Evolutionary conservation across 1,284 basidiomycete genomes (phyloP).

Genomic region (Cutaneotrichosporon sp.): DNA sequence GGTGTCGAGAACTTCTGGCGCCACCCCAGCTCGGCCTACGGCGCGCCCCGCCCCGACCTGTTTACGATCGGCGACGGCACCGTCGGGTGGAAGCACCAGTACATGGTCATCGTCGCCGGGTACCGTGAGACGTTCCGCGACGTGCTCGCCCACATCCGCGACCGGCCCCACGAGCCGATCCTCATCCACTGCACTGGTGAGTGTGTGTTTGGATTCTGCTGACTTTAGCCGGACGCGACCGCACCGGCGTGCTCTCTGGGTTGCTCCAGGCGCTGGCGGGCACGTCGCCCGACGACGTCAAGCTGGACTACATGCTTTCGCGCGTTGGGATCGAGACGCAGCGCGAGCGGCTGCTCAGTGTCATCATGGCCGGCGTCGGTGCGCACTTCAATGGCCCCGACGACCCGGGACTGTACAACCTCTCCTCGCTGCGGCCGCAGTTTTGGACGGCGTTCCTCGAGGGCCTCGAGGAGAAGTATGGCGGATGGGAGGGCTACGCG

Average conservation of each 20-base stretch:
- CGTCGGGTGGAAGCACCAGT: constrained; percentile 13
- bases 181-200: constrained; percentile 24
- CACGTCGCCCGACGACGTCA: constrained; percentile 7
- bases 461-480: constrained; percentile 12
- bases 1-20: constrained; percentile 15
- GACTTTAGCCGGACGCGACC: constrained; percentile 20
- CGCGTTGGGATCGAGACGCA: constrained; percentile 24
- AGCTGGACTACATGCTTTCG: constrained; percentile 22
- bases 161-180: constrained; percentile 12
- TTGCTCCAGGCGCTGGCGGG: constrained; percentile 21
- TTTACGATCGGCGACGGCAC: constrained; percentile 18
- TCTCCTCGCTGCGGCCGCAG: constrained; percentile 13
- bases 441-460: constrained; percentile 14
- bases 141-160: constrained; percentile 19
- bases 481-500: constrained; percentile 20
- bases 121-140: constrained; percentile 16
- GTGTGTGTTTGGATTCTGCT: background rate
- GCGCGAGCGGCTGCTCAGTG: constrained; percentile 14
- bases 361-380: constrained; percentile 4
- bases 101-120: constrained; percentile 8
- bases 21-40: constrained; percentile 3
- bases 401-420: constrained; percentile 15
- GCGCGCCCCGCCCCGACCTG: constrained; percentile 6
- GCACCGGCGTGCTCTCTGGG: constrained; percentile 20
- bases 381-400: constrained; percentile 4